Conservation (phyloP, 768 basidiomycete species). For the Tricholomella constricta region DNA sequence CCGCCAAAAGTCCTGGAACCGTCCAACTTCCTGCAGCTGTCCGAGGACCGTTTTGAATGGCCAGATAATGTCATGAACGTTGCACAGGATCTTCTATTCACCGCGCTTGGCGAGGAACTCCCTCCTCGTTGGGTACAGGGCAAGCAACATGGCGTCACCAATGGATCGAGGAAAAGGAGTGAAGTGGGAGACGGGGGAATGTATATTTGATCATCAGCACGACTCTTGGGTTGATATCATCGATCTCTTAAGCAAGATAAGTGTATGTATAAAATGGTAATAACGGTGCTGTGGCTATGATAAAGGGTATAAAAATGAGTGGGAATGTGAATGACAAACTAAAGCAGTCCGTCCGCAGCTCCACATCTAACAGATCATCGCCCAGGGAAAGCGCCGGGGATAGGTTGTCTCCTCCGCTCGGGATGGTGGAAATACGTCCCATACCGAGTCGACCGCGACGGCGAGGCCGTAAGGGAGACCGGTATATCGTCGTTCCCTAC, state of each 20-base stretch:
- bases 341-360: background rate
- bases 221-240: background rate
- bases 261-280: background rate
- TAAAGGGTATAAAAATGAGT: slow-evolving; percentile 16
- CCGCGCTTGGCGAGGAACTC: slow-evolving; percentile 30
- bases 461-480: slow-evolving; percentile 28
- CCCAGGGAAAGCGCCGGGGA: slow-evolving; percentile 64
- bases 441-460: slow-evolving; percentile 58
- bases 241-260: background rate
- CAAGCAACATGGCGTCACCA: background rate
- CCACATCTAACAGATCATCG: slow-evolving; percentile 2
- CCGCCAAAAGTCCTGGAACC: slow-evolving; percentile 41
- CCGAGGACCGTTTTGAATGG: slow-evolving; percentile 39
- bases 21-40: slow-evolving; percentile 33
- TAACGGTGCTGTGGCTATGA: background rate
- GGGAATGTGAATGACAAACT: background rate
- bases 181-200: slow-evolving; percentile 51
- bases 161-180: slow-evolving; percentile 18
- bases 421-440: slow-evolving; percentile 88
- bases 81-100: slow-evolving; percentile 39
- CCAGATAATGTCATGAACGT: slow-evolving; percentile 30
- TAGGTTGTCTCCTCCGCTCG: slow-evolving; percentile 57
- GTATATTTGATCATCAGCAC: slow-evolving; percentile 42
- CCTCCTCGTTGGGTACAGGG: slow-evolving; percentile 18
- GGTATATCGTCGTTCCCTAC: slow-evolving; percentile 18